Conservation (phyloP, 495 filamentous ascomycete species). For the Tuber calosporum region DNA sequence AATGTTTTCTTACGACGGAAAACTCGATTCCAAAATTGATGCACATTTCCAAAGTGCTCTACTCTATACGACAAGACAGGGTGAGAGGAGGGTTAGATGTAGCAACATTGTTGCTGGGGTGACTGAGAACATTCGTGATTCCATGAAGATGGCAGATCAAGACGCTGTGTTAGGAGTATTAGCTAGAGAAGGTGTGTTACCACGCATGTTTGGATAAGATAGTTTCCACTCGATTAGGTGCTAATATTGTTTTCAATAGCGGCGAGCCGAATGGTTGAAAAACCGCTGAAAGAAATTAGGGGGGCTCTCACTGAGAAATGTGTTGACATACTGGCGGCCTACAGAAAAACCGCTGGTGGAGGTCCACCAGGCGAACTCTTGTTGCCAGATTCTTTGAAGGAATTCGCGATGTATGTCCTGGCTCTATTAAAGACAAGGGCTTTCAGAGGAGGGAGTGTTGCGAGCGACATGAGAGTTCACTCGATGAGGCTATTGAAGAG, state of each 20-base stretch:
- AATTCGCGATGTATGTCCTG: conserved; percentile 97
- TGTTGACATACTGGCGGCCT: conserved; percentile 86
- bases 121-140: conserved; percentile 71
- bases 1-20: conserved; percentile 92
- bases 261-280: conserved; percentile 70
- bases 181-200: conserved; percentile 67
- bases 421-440: conserved; percentile 82
- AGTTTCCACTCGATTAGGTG: background rate
- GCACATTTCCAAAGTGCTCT: conserved; percentile 96
- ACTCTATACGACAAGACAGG: conserved; percentile 85
- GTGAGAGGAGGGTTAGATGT: conserved; percentile 85
- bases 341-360: conserved; percentile 78
- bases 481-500: conserved; percentile 83
- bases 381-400: conserved; percentile 90
- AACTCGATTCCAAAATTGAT: conserved; percentile 89
- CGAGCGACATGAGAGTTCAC: conserved; percentile 83
- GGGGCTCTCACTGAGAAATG: conserved; percentile 79
- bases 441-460: conserved; percentile 86
- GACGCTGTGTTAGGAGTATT: conserved; percentile 82
- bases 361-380: conserved; percentile 91
- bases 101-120: conserved; percentile 88
- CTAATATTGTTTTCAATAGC: conserved; percentile 45
- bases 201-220: background rate
- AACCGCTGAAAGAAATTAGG: conserved; percentile 79
- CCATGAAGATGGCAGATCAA: conserved; percentile 87